These are phyloP conservation scores for Magnolia kwangsiensis DNA, from an alignment of 164 flowering plant genomes.

Conservation along the genomic window DNA sequence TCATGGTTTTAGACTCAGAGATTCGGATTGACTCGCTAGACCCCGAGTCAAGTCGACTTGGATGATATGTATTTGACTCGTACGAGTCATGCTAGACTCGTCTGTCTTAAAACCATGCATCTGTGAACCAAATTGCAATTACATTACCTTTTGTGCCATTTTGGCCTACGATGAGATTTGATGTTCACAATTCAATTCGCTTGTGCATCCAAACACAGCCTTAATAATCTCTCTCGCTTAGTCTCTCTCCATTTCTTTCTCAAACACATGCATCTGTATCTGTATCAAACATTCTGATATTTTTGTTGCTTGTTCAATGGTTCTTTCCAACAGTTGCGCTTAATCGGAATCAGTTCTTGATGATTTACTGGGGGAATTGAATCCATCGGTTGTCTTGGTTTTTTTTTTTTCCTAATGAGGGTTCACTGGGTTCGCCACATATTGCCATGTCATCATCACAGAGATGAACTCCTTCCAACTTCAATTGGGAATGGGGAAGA, in stretches of 20 bases:
- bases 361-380: neutral
- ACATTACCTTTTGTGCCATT: neutral
- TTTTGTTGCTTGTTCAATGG: neutral
- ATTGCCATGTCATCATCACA: neutral
- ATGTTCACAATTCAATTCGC: neutral
- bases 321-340: constrained; percentile 19
- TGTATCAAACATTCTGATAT: neutral
- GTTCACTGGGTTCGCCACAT: neutral
- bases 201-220: neutral
- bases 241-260: neutral
- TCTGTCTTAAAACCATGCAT: neutral
- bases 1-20: too few species aligned
- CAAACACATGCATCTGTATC: neutral
- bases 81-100: neutral
- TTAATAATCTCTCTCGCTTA: neutral
- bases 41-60: too few species aligned
- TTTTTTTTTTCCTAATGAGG: neutral
- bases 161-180: neutral
- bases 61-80: neutral
- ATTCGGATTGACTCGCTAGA: too few species aligned
- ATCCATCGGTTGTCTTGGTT: neutral
- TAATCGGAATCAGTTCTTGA: constrained; percentile 26
- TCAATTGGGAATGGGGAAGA: neutral
- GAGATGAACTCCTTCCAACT: neutral
- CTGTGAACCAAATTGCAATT: neutral